Evolutionary conservation across 2,329 filamentous ascomycete species (phyloP), one percentile per base, ranked within the genome.

Genomic region (Pezicula radicicola): DNA sequence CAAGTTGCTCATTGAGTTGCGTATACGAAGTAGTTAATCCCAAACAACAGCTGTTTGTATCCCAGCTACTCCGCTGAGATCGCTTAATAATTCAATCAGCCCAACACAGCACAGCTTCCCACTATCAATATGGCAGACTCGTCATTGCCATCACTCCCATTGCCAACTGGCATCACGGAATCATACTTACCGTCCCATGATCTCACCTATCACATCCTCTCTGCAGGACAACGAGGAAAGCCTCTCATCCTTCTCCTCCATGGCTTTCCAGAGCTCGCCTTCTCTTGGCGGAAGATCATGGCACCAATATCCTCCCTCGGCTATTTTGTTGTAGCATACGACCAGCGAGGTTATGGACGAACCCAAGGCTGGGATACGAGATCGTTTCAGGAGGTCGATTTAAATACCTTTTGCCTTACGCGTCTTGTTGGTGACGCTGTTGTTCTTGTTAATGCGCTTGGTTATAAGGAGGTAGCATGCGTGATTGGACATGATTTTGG

Each of bases 401-500:
- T 87, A 37, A 70, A 69, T 7, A 76, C 78, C 21, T 87, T 84
- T 61, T 75, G 75, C 2, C 70, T 81, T 50, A 81, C 81, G 0
- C 78, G 75, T 16, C 70, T 87, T 0, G 79, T 86, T 28, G 78
- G 81, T 16, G 85, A 89, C 61, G 72, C 84, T 2, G 73, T 88
- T 2, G 75, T 80, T 10, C 71, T 88, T 3, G 78, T 87, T 0
- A 72, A 82, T 59, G 79, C 77, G 0, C 67, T 89, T 13, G 84
- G 84, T 0, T 84, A 87, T 61, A 70, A 69, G 10, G 68, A 75
- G 10, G 83, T 83, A 3, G 67, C 73, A 44, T 82, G 81, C 61
- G 74, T 88, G 28, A 74, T 87, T 1, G 84, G 85, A 3, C 84
- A 88, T 62, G 85, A 88, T 66, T 84, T 85, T 52, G 85, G 85